These are phyloP conservation scores for Bombardia bombarda DNA, from an alignment of 495 filamentous ascomycete genomes.

Conservation along the genomic window DNA sequence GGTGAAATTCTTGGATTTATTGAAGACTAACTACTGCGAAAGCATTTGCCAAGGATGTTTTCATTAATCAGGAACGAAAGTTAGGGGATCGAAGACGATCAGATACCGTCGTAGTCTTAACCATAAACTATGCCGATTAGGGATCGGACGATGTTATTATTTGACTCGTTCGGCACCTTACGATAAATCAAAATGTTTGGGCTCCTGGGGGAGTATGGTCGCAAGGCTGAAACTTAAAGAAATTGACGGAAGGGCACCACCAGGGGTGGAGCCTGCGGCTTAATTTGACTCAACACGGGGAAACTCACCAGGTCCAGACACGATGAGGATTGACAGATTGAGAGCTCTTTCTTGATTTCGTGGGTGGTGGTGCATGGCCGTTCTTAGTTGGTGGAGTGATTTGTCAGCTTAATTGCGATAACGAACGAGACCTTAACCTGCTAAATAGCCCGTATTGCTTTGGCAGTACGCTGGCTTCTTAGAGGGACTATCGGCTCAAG, in stretches of 20 bases:
- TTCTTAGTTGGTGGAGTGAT: slow-evolving; percentile 64
- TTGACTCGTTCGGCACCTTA: slow-evolving; percentile 61
- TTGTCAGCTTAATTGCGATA: slow-evolving; percentile 72
- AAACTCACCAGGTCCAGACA: slow-evolving; percentile 63
- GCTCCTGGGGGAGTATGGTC: slow-evolving; percentile 67
- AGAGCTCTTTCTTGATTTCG: slow-evolving; percentile 59
- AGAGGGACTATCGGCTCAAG: slow-evolving; percentile 40
- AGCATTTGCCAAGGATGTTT: slow-evolving; percentile 69
- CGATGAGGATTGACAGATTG: slow-evolving; percentile 60
- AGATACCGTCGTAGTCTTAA: slow-evolving; percentile 73
- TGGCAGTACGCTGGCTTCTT: slow-evolving; percentile 60
- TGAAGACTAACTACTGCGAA: slow-evolving; percentile 46
- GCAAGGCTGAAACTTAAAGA: slow-evolving; percentile 67
- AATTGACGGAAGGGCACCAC: slow-evolving; percentile 41
- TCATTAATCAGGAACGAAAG: slow-evolving; percentile 71
- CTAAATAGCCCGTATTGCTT: slow-evolving; percentile 63
- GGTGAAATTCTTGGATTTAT: slow-evolving; percentile 68
- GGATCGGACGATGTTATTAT: slow-evolving; percentile 63
- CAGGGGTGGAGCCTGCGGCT: slow-evolving; percentile 54
- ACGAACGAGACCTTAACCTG: slow-evolving; percentile 57
- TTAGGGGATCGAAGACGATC: slow-evolving; percentile 70
- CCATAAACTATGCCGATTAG: slow-evolving; percentile 69
- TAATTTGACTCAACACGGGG: slow-evolving; percentile 65
- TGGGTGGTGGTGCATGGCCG: slow-evolving; percentile 59
- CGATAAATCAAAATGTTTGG: slow-evolving; percentile 72